Evolutionary conservation across 1,284 basidiomycete genomes (phyloP), one percentile per base, ranked within the genome.

Genomic region (Apiotrichum laibachii): DNA sequence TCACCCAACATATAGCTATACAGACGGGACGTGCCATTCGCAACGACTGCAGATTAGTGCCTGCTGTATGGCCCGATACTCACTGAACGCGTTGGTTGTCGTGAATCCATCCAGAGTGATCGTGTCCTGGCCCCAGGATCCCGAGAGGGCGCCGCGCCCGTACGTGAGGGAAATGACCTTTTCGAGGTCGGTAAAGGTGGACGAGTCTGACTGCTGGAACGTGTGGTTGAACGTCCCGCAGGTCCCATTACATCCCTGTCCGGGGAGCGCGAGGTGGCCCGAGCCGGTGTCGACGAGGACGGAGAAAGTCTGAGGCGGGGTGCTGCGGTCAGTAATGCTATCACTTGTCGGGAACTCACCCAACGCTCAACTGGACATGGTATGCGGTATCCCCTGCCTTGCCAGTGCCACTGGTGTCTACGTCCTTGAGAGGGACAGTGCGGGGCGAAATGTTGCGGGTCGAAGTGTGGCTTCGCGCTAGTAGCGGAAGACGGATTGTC

Each of bases 271-370:
- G 50, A 81, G 70, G 68, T 81, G 80, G 35, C 80, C 66, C 0
- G 77, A 80, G 16, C 81, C 81, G 9, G 81, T 82, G 65, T 82
- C 81, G 46, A 82, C 72, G 46, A 81, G 75, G 50, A 82, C 65
- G 50, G 78, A 71, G 61, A 82, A 80, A 53, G 72, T 68, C 55
- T 81, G 79, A 9, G 74, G 65, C 5, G 81, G 81, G 18, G 81
- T 79, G 5, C 42, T 43, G n/a, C 6, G n/a, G 9, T 7, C 10
- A 18, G 9, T 18, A 40, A n/a, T n/a, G 39, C 39, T 40, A 11
- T 16, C 5, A 11, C 5, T 15, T 40, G 39, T 11, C 34, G 34
- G 13, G 13, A 35, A 8, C 34, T 35, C 13, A 35, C 34, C 34
- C 34, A 35, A 35, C 34, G 13, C 8, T 35, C 34, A 35, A 13